phyloP scores from a whole-genome alignment of 345 rosid genomes.

The Toxicodendron radicans region DNA sequence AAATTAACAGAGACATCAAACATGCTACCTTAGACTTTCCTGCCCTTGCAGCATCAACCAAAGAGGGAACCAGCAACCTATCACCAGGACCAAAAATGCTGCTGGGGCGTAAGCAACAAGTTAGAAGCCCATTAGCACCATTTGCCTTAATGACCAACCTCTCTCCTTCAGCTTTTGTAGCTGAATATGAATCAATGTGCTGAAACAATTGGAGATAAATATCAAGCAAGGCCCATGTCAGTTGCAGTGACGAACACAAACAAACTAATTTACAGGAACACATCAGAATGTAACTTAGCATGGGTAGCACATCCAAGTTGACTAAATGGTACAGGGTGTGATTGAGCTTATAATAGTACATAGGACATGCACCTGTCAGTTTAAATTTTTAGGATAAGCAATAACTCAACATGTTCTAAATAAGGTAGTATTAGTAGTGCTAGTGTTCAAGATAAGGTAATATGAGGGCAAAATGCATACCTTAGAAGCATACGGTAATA shows the following conservation, averaged over 20 bases:
- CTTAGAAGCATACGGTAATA: conserved; percentile 66
- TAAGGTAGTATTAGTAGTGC: not conserved
- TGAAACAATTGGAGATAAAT: conserved; percentile 32
- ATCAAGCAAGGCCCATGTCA: not conserved
- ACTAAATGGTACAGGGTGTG: not conserved
- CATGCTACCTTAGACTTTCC: conserved; percentile 80
- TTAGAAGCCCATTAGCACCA: conserved; percentile 71
- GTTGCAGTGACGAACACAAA: not conserved
- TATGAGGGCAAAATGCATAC: conserved; percentile 28
- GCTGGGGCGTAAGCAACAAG: conserved; percentile 94
- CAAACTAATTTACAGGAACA: not conserved
- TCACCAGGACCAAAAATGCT: conserved; percentile 96
- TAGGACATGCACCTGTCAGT: not conserved
- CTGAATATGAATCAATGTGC: conserved; percentile 88
- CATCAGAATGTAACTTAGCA: not conserved
- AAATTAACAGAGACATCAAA: conserved; percentile 11
- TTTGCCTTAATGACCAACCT: conserved; percentile 66
- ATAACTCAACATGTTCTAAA: no score
- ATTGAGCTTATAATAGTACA: not conserved
- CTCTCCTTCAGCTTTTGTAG: conserved; percentile 92
- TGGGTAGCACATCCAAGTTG: not conserved
- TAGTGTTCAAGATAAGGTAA: no score
- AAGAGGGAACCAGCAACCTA: conserved; percentile 77
- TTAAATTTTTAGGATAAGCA: no score
- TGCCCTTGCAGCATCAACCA: conserved; percentile 78